phyloP scores from a whole-genome alignment of 2,329 filamentous ascomycete species.

The Fusarium cyanostomum region DNA sequence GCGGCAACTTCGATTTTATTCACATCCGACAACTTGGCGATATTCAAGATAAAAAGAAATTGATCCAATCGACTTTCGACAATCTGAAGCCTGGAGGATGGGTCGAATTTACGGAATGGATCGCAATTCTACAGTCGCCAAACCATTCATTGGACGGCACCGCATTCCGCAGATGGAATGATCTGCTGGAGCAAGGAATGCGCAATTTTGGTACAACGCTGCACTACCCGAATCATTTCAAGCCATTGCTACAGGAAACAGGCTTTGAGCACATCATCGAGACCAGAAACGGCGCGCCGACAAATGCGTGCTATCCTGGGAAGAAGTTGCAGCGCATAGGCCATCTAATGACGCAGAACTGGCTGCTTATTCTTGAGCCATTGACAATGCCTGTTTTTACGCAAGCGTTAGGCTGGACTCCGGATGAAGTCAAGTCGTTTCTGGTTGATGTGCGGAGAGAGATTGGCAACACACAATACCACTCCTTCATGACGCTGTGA shows the following conservation, averaged over 20 bases:
- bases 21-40: slow-evolving; percentile 34
- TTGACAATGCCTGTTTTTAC: slow-evolving; percentile 37
- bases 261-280: slow-evolving; percentile 36
- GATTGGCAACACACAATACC: slow-evolving; percentile 35
- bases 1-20: slow-evolving; percentile 31
- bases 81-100: slow-evolving; percentile 38
- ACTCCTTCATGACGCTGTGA: slow-evolving; percentile 41
- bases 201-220: slow-evolving; percentile 28
- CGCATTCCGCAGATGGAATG: slow-evolving; percentile 34
- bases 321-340: slow-evolving; percentile 38
- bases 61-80: slow-evolving; percentile 29
- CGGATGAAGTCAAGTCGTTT: slow-evolving; percentile 29
- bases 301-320: slow-evolving; percentile 39
- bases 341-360: slow-evolving; percentile 38
- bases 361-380: slow-evolving; percentile 35
- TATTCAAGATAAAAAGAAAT: slow-evolving; percentile 22
- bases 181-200: slow-evolving; percentile 35
- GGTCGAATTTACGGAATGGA: slow-evolving; percentile 41
- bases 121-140: slow-evolving; percentile 35
- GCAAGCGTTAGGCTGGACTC: slow-evolving; percentile 32
- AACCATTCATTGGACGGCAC: slow-evolving; percentile 36
- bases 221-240: slow-evolving; percentile 25
- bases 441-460: slow-evolving; percentile 32
- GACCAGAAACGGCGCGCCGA: slow-evolving; percentile 36
- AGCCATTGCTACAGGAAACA: slow-evolving; percentile 22